Evolutionary conservation across 345 rosid genomes (phyloP).

Genomic region (Excoecaria cochinchinensis): DNA sequence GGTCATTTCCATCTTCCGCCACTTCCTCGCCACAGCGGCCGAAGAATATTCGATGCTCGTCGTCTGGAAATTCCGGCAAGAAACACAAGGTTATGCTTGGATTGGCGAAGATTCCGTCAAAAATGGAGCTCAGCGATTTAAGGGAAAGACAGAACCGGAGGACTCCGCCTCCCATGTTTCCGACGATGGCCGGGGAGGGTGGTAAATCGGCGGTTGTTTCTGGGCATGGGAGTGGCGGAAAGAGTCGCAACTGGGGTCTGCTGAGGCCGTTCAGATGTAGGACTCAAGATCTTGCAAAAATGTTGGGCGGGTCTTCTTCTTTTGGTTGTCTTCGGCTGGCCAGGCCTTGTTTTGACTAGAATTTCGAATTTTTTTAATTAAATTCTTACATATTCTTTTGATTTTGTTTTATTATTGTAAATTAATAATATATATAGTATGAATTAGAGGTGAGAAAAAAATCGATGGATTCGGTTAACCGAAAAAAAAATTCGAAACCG

Average conservation of each 20-base stretch:
- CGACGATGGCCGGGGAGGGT: not conserved
- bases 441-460: too few species aligned
- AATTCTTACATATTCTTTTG: too few species aligned
- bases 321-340: not conserved
- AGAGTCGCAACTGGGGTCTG: not conserved
- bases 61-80: not conserved
- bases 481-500: too few species aligned
- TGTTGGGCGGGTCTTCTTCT: not conserved
- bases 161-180: slow-evolving; percentile 33
- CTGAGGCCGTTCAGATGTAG: not conserved
- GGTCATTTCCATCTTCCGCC: not conserved
- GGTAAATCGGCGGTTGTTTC: not conserved
- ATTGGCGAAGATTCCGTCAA: slow-evolving; percentile 30
- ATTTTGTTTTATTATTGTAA: too few species aligned
- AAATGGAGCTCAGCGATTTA: slow-evolving; percentile 43
- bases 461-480: too few species aligned
- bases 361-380: not conserved
- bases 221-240: not conserved
- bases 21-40: not conserved
- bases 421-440: too few species aligned
- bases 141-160: slow-evolving; percentile 38
- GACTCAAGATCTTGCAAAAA: not conserved
- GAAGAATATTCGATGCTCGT: not conserved
- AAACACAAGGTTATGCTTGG: slow-evolving; percentile 17
- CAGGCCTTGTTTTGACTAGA: slow-evolving; percentile 4